Conservation (phyloP, 768 basidiomycete species). For the Amanita molliuscula region DNA sequence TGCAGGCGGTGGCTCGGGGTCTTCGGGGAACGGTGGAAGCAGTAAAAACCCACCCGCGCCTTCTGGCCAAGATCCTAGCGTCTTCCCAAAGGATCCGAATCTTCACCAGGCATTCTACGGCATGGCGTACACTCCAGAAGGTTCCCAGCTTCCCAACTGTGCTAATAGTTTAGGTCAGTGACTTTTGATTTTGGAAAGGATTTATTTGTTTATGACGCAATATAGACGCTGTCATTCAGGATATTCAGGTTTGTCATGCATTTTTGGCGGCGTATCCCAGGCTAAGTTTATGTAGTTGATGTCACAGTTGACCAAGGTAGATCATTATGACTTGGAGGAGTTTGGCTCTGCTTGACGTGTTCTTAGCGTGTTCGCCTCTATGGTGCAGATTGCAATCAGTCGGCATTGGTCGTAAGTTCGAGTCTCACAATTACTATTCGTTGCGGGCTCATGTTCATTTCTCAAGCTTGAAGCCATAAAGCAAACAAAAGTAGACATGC, state of each 20-base stretch:
- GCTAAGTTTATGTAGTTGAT: conserved; percentile 40
- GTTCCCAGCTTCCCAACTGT: conserved; percentile 63
- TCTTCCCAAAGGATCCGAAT: conserved; percentile 58
- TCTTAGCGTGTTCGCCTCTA: conserved; percentile 68
- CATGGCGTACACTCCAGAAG: conserved; percentile 76
- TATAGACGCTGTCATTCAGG: conserved; percentile 48
- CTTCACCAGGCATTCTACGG: conserved; percentile 76
- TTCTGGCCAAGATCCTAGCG: conserved; percentile 60
- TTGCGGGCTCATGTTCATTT: background rate
- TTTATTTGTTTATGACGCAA: background rate
- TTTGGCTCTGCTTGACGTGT: conserved; percentile 1
- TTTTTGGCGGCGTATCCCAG: conserved; percentile 1
- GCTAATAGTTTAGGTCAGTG: conserved; percentile 38
- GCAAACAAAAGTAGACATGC: conserved; percentile 81
- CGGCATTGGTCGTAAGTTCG: conserved; percentile 53
- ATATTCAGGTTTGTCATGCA: conserved; percentile 48
- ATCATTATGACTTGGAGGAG: conserved; percentile 6
- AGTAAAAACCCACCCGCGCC: conserved; percentile 11
- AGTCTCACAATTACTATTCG: background rate
- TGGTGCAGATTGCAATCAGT: conserved; percentile 81
- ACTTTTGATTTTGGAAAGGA: background rate
- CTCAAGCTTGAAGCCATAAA: conserved; percentile 75
- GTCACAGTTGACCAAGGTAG: conserved; percentile 71
- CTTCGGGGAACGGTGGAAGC: background rate
- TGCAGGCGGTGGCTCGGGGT: conserved; percentile 7